Conservation (phyloP, 2,329 filamentous ascomycete genomes). For the Coniochaeta sp. region DNA sequence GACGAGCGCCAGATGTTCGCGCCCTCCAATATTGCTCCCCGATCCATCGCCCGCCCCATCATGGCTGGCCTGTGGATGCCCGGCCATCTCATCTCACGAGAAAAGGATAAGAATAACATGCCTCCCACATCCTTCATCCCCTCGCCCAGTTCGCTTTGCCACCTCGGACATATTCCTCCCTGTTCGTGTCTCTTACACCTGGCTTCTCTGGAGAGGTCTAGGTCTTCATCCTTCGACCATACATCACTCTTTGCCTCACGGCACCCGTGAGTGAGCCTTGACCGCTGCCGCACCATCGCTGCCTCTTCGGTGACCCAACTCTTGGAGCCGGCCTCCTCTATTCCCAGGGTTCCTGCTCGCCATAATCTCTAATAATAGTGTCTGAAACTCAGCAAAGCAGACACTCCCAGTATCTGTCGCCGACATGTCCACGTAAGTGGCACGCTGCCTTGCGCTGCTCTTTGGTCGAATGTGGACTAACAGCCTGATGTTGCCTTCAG, state of each 20-base stretch:
- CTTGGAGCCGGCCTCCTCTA: conserved; percentile 12
- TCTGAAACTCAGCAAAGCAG: neutral
- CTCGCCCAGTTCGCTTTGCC: conserved; percentile 16
- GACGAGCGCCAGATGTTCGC: neutral
- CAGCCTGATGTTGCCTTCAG: conserved; percentile 21
- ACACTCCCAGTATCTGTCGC: conserved; percentile 4
- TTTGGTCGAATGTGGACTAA: conserved; percentile 8
- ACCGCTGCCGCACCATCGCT: conserved; percentile 15
- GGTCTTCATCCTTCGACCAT: conserved; percentile 9
- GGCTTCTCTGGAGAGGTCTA: conserved; percentile 17
- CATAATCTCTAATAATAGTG: conserved; percentile 8
- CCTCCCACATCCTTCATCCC: conserved; percentile 10
- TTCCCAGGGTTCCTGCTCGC: neutral
- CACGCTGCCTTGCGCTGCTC: conserved; percentile 1
- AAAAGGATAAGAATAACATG: conserved; percentile 20
- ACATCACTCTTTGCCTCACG: conserved; percentile 8
- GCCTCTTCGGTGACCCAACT: conserved; percentile 12
- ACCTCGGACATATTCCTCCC: conserved; percentile 16
- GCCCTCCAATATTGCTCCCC: neutral
- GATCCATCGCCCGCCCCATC: conserved; percentile 4
- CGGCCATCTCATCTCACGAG: conserved; percentile 15
- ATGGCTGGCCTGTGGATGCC: conserved; percentile 14
- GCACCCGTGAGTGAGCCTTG: too few species aligned
- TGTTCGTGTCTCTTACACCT: conserved; percentile 4
- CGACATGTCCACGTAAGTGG: conserved; percentile 37